phyloP scores from a whole-genome alignment of 371 early-diverging fungal species.

The Mortierella sp. region DNA sequence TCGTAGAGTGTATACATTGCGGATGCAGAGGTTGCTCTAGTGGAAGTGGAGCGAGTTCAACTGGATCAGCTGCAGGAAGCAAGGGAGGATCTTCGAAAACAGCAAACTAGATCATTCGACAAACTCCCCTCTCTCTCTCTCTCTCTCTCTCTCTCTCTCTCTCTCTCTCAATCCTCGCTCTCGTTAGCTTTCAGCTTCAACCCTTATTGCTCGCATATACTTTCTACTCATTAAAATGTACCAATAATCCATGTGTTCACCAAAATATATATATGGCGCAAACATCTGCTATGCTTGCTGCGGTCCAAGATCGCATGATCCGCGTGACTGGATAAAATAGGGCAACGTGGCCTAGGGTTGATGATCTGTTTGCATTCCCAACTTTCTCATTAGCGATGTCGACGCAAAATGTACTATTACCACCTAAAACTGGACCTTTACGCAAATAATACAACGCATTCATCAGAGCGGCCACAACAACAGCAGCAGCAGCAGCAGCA shows the following conservation, averaged over 20 bases:
- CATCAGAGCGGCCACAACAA: background rate
- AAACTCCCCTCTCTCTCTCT: background rate
- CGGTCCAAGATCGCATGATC: background rate
- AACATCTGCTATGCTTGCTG: background rate
- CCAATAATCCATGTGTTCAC: background rate
- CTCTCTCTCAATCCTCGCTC: too few relatives aligned
- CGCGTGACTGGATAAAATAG: background rate
- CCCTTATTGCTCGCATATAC: background rate
- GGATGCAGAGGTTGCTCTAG: slow-evolving; percentile 77
- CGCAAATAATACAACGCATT: slow-evolving; percentile 17
- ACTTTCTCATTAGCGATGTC: slow-evolving; percentile 22
- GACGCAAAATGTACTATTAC: slow-evolving; percentile 59
- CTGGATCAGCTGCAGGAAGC: slow-evolving; percentile 13
- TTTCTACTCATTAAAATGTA: slow-evolving; percentile 1
- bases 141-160: background rate
- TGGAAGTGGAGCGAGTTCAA: slow-evolving; percentile 45
- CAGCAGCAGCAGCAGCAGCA: background rate
- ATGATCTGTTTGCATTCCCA: background rate
- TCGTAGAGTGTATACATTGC: slow-evolving; percentile 95
- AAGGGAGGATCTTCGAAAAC: slow-evolving; percentile 16
- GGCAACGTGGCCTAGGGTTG: background rate
- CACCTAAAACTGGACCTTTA: slow-evolving; percentile 60
- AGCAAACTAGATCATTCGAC: slow-evolving; percentile 6
- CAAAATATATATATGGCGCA: background rate
- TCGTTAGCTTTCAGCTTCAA: background rate